Base-by-base conservation (phyloP, 441 rosid species). In the Brassica balearica region DNA sequence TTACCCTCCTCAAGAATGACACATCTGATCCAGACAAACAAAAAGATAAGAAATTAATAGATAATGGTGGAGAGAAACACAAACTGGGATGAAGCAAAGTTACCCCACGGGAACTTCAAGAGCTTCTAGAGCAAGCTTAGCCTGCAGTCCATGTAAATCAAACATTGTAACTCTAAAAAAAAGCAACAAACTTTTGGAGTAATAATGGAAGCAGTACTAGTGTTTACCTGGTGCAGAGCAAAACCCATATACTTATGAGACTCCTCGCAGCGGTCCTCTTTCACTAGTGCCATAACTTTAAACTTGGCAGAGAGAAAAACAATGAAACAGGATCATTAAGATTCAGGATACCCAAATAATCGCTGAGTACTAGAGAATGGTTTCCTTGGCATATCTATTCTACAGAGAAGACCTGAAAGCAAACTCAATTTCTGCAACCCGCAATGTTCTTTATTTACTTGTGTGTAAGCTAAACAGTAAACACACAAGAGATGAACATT, bases 21-120 rank as follows among this genome's bases (percentile, higher is more conserved):
- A 75, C 98, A 91, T 32, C 99, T 95, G 92, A 22, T 76, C 7
- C 38, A 46, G 1, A 75, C 23, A 74, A 64, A 63, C 20, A 56
- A 69, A 25, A 25, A 10, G 14, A 59, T 8, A 53, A 9, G 6
- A 7, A 2, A 32, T 22, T 12, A 32, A 62, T 25, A 3, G 55
- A 65, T 46, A 60, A 48, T 58, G 5, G 5, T 56, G 11, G 65
- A 22, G 41, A 68, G 36, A 48, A 56, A 66, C 20, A 38, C 12
- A 48, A 64, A 64, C 20, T 20, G 9, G 11, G 68, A 62, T n/a
- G 4, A 23, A 53, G 63, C 19, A 25, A 43, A 19, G 25, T 8
- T 0, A 93, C 97, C 95, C 98, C 41, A 93, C 89, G 2, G 97
- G 97, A 72, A 93, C 97, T 85, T 91, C 94, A 79, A 93, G 95